Evolutionary conservation across 805 yeast species (phyloP), one percentile per base, ranked within the genome.

Genomic region (Hanseniaspora valbyensis): DNA sequence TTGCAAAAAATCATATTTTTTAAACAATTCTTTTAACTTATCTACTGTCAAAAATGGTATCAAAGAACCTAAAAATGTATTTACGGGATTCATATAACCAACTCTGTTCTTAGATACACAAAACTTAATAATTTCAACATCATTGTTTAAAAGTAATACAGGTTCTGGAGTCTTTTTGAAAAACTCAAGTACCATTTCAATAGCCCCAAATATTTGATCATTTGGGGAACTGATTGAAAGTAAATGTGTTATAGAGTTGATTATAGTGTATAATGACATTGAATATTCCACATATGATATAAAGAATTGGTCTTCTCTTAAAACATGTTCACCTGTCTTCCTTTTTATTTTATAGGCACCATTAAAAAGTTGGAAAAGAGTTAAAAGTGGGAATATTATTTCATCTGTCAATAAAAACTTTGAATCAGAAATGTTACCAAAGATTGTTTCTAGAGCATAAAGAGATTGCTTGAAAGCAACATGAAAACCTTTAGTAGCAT

Each of bases 281-380:
- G 78, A 70, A 49, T 71, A 69, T 50, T 73, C 74, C 44, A 74
- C 66, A 56, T 79, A 79, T 1, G 73, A 61, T 18, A 71, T 67
- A 55, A 72, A 79, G 39, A 70, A 75, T 26, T 67, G 67, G 37
- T 69, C 68, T 57, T 82, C 87, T 46, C 69, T 69, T 50, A 75
- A 75, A 28, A 81, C 84, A 64, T 83, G 90, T 7, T 78, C 81
- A 10, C 87, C 90, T 40, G 69, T 69, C 54, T 79, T 80, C 53
- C 87, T 70, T 51, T 62, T 68, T 26, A 81, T 63, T 24, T 72
- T 68, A 70, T 76, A 76, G 36, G 74, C 73, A 22, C 80, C 78
- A 57, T 81, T 83, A 59, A 78, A 81, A 16, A 69, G 60, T 49
- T 73, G 69, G 25, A 79, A 66, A n/a, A 79, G 65, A 10, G 72